Conservation (phyloP, 2,329 filamentous ascomycete genomes). For the Thelonectria rubi region DNA sequence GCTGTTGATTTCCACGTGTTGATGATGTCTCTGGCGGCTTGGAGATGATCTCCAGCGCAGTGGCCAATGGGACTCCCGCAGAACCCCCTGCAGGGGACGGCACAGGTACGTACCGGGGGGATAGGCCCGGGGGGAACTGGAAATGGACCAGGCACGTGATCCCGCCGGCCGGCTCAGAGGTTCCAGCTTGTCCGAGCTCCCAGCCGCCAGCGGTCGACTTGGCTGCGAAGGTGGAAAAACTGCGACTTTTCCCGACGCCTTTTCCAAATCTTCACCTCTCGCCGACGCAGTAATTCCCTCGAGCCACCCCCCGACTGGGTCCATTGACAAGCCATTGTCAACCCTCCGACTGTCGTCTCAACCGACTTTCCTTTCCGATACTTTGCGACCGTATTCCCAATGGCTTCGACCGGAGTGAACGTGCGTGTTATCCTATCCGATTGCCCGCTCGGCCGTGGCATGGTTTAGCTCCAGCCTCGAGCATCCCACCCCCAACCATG, state of each 20-base stretch:
- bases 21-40: conserved; percentile 14
- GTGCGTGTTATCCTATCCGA: conserved; percentile 56
- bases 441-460: conserved; percentile 38
- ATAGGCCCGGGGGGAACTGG: conserved; percentile 9
- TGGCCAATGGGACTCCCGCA: conserved; percentile 23
- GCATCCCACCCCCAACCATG: conserved; percentile 22
- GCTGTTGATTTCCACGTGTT: conserved; percentile 4
- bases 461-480: conserved; percentile 22
- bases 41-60: conserved; percentile 12
- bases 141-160: conserved; percentile 39
- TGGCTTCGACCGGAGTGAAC: conserved; percentile 76
- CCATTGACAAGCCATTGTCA: conserved; percentile 57
- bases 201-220: conserved; percentile 39
- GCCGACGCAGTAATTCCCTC: conserved; percentile 52
- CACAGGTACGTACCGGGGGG: conserved; percentile 17
- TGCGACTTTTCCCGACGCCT: conserved; percentile 59
- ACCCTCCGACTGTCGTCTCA: conserved; percentile 47
- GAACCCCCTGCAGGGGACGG: conserved; percentile 20
- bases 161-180: conserved; percentile 35
- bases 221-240: conserved; percentile 50
- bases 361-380: conserved; percentile 49
- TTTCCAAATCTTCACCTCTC: conserved; percentile 53
- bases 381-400: conserved; percentile 57
- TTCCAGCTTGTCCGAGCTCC: conserved; percentile 48
- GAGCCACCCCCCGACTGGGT: conserved; percentile 51